Evolutionary conservation across 2,329 filamentous ascomycete genomes (phyloP), one percentile per base, ranked within the genome.

Genomic region (Penicillium crustosum): DNA sequence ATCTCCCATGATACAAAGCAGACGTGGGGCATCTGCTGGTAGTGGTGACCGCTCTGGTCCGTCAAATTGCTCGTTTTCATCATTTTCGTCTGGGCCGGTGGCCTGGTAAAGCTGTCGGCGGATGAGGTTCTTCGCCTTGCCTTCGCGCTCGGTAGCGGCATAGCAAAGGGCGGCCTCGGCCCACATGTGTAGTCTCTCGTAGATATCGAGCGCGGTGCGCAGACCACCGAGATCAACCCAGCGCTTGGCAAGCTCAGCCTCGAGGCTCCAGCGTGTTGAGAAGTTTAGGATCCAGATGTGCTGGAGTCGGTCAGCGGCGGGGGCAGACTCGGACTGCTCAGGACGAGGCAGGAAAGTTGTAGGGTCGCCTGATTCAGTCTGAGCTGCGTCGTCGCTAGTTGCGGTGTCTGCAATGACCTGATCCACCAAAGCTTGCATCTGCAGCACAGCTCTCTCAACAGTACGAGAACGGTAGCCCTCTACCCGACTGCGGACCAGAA

Each of bases 1-100:
- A 66, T 99, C 94, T 19, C 93, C 94, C 1, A 99, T 80, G 57
- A 99, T 97, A 71, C 93, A 97, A 79, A 93, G 93, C 6, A 97
- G 78, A 0, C 94, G 86, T 0, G 94, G 89, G 1, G 93, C 91
- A 70, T 97, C 91, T 1, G 89, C 82, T 0, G 92, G 91, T 0
- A 90, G 78, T 0, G 90, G 89, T 5, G 83, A 77, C 2, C 87
- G 81, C 67, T 91, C 88, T 1, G 86, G 81, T 0, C 92, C 92
- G 77, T 88, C 75, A 87, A 85, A 74, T 70, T 78, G 61, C 72
- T 84, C 78, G 25, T 77, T 73, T n/a, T 84, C 79, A 8, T 83
- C 80, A 15, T 83, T 81, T 0, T 79, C 64, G 31, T 66, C 62
- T 27, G 64, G 55, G 17, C 70, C 68, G 0, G 85, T 87, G 12